These are phyloP conservation scores for Gryganskiella cystojenkinii DNA, from an alignment of 192 early-diverging fungal genomes.

Conservation along the genomic window DNA sequence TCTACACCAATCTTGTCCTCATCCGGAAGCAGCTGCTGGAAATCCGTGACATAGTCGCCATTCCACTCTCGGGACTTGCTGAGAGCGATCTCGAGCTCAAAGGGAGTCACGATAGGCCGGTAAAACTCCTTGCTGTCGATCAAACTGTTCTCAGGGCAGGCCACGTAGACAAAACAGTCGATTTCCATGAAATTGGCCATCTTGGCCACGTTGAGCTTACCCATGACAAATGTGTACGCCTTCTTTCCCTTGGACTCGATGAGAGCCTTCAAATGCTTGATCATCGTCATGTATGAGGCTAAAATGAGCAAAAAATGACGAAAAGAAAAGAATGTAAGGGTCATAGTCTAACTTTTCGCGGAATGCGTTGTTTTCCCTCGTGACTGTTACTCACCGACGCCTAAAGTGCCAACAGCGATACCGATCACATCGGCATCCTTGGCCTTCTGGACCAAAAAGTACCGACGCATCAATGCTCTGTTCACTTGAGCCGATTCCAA, in stretches of 20 bases:
- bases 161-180: conserved; percentile 90
- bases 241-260: conserved; percentile 81
- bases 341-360: not conserved
- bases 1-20: conserved; percentile 53
- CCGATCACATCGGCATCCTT: conserved; percentile 93
- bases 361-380: not conserved
- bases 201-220: conserved; percentile 95
- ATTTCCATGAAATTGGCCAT: conserved; percentile 98
- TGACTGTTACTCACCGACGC: conserved; percentile 75
- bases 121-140: conserved; percentile 93
- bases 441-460: conserved; percentile 89
- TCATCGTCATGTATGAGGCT: conserved; percentile 87
- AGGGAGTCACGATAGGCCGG: conserved; percentile 93
- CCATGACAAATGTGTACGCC: conserved; percentile 89
- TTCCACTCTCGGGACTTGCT: conserved; percentile 72
- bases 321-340: no score
- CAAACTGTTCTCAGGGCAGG: conserved; percentile 95
- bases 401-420: conserved; percentile 95
- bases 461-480: conserved; percentile 67
- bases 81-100: conserved; percentile 88
- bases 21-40: conserved; percentile 67
- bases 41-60: conserved; percentile 78
- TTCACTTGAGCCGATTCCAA: conserved; percentile 69
- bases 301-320: conserved; percentile 6
- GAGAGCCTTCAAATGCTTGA: conserved; percentile 81